Percentiles rank a stretch among this genome's conserved stretches.
Evolutionary conservation across 2,329 filamentous ascomycete genomes (phyloP).

Genomic region (Neurospora sp.): DNA sequence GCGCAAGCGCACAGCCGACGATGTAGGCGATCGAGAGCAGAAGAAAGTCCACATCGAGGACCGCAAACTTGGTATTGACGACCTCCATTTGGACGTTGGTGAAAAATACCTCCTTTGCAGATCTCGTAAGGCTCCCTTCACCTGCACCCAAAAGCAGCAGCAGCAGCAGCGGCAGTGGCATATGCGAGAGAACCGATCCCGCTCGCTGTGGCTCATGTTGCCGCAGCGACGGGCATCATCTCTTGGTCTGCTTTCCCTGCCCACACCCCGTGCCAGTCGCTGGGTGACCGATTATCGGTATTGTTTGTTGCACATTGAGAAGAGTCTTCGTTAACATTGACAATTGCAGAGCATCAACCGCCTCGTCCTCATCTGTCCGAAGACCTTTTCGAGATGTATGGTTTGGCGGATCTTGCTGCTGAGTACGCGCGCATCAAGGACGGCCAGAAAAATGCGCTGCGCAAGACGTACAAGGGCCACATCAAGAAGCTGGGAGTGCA

Average conservation of each 20-base stretch:
- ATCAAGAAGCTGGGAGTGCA: constrained; percentile 54
- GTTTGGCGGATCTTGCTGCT: constrained; percentile 45
- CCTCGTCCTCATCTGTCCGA: constrained; percentile 39
- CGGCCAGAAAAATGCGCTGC: constrained; percentile 56
- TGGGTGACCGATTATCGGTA: neutral
- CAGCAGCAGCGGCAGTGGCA: constrained; percentile 7
- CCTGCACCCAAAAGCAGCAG: constrained; percentile 11
- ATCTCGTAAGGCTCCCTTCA: constrained; percentile 54
- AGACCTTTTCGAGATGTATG: constrained; percentile 52
- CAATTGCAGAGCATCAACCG: constrained; percentile 36
- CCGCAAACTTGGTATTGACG: constrained; percentile 51
- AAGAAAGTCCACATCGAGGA: constrained; percentile 57
- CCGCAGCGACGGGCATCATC: constrained; percentile 1
- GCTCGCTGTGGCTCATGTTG: constrained; percentile 5
- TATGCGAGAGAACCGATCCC: constrained; percentile 10
- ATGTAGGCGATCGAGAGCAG: constrained; percentile 43
- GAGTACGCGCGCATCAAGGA: constrained; percentile 55
- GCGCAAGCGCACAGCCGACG: constrained; percentile 51
- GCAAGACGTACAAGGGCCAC: constrained; percentile 60
- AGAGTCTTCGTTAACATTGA: constrained; percentile 21
- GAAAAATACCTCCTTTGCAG: constrained; percentile 58
- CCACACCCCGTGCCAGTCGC: neutral
- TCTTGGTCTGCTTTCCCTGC: neutral
- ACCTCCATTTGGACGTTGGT: constrained; percentile 57
- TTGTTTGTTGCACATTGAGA: constrained; percentile 1